Conservation (phyloP, 345 rosid species). For the Clausena lansium region DNA sequence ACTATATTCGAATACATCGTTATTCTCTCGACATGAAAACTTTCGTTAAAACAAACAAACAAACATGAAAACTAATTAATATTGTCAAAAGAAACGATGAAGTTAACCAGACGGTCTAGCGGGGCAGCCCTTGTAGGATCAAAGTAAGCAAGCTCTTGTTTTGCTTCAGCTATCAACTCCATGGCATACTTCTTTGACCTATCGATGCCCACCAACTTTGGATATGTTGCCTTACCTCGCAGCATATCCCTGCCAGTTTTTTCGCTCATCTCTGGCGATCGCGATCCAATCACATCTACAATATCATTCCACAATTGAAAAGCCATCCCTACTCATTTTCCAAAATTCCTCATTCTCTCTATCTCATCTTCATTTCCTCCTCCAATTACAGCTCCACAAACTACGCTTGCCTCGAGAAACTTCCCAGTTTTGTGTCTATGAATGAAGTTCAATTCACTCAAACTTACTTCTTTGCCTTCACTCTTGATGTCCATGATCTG, state of each 20-base stretch:
- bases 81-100: too few relatives aligned
- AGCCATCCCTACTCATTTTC: slow-evolving; percentile 1
- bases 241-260: slow-evolving; percentile 32
- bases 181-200: slow-evolving; percentile 25
- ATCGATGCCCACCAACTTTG: slow-evolving; percentile 18
- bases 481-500: slow-evolving; percentile 46
- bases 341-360: slow-evolving; percentile 23
- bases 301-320: slow-evolving; percentile 25
- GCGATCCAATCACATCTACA: slow-evolving; percentile 9
- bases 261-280: slow-evolving; percentile 30
- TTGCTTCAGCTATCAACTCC: slow-evolving; percentile 27
- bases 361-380: slow-evolving; percentile 19
- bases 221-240: slow-evolving; percentile 24
- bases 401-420: slow-evolving; percentile 36
- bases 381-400: slow-evolving; percentile 32
- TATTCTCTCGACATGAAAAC: too few relatives aligned
- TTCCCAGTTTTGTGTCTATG: slow-evolving; percentile 35
- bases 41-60: too few relatives aligned
- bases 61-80: too few relatives aligned
- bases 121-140: slow-evolving; percentile 32
- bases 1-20: too few relatives aligned
- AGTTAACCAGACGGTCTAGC: not conserved
- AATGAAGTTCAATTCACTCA: slow-evolving; percentile 27
- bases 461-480: slow-evolving; percentile 30
- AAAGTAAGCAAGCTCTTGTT: slow-evolving; percentile 22